Conservation (phyloP, 345 rosid genomes). For the Noccaea bulbosa region DNA sequence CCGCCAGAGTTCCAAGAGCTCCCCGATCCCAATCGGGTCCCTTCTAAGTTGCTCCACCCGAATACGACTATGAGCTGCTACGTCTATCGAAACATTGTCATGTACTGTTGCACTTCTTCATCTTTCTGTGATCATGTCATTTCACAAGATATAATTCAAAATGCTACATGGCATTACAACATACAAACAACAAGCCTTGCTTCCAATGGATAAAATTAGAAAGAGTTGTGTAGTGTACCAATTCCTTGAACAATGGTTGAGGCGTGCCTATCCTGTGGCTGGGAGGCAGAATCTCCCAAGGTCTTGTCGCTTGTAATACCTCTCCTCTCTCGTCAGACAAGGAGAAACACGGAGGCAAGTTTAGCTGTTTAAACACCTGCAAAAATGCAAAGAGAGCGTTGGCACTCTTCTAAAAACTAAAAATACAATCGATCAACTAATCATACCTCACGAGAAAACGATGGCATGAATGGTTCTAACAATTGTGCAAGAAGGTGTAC, state of each 20-base stretch:
- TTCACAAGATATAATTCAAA: slow-evolving; percentile 5
- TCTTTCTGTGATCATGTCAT: slow-evolving; percentile 51
- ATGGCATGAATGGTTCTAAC: slow-evolving; percentile 91
- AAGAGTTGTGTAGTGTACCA: no score
- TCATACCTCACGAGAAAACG: slow-evolving; percentile 74
- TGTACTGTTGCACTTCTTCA: no score
- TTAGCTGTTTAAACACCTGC: slow-evolving; percentile 64
- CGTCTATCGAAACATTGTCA: no score
- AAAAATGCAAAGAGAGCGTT: no score
- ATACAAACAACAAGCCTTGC: not conserved
- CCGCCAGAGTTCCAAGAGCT: no score
- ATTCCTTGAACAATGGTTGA: no score
- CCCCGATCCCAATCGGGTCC: no score
- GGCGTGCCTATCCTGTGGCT: no score
- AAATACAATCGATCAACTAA: no score
- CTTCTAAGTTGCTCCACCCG: no score
- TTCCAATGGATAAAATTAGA: not conserved
- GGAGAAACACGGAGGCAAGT: slow-evolving; percentile 65
- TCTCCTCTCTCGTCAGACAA: slow-evolving; percentile 74
- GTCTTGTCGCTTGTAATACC: slow-evolving; percentile 59
- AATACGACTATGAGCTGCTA: no score
- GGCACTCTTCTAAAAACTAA: no score
- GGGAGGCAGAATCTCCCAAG: slow-evolving; percentile 74
- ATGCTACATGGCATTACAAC: not conserved
- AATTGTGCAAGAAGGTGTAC: slow-evolving; percentile 80